These are phyloP conservation scores for Puccinia polysora DNA, from an alignment of 1,284 basidiomycete species.

Conservation along the genomic window DNA sequence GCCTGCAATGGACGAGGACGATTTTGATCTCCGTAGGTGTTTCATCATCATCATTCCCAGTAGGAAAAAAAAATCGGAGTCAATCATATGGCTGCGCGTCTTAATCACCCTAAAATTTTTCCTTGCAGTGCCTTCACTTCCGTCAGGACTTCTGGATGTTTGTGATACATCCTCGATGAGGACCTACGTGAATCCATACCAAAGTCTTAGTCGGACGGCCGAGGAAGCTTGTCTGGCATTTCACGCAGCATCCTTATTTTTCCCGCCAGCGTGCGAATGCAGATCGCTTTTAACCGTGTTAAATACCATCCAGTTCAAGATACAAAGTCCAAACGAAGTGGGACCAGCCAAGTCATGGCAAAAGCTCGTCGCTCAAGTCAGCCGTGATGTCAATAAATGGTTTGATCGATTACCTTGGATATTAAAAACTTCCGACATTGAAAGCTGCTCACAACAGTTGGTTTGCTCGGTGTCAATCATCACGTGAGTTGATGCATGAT, in stretches of 20 bases:
- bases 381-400: background rate
- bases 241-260: background rate
- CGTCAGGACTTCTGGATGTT: background rate
- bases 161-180: background rate
- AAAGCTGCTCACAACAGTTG: background rate
- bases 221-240: background rate
- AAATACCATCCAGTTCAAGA: background rate
- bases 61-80: background rate
- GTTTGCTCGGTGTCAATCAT: slow-evolving; percentile 3
- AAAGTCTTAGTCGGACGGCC: background rate
- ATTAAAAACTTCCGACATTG: slow-evolving; percentile 5
- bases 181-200: slow-evolving; percentile 18
- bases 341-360: background rate
- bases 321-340: background rate
- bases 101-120: background rate
- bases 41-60: background rate
- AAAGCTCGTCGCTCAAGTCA: background rate
- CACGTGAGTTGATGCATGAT: slow-evolving; percentile 3
- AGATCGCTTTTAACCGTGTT: background rate
- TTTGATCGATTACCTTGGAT: background rate
- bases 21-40: slow-evolving; percentile 20
- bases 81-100: background rate
- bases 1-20: slow-evolving; percentile 16
- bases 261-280: background rate
- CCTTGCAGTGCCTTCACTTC: background rate